Conservation (phyloP, 2,329 filamentous ascomycete genomes). For the Scorias spongiosa region DNA sequence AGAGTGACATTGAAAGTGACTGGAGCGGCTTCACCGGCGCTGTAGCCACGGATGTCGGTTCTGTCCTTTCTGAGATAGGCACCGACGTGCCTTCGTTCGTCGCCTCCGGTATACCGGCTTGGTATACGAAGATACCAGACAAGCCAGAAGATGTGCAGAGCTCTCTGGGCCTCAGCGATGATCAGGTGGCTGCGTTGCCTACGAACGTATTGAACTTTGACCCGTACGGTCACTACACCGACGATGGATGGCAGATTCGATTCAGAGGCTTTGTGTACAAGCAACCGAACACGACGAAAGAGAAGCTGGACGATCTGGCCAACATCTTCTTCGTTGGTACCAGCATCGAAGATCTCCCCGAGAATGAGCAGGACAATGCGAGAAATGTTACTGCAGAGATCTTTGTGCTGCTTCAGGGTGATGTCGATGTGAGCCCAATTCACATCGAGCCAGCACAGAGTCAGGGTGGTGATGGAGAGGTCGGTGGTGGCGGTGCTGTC, state of each 20-base stretch:
- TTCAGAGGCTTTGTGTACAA: constrained; percentile 75
- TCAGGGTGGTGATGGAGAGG: constrained; percentile 36
- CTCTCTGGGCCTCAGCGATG: constrained; percentile 43
- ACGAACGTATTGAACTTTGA: constrained; percentile 59
- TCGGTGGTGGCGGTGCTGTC: constrained; percentile 34
- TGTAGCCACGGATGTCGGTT: constrained; percentile 27
- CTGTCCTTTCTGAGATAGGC: constrained; percentile 33
- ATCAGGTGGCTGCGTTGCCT: constrained; percentile 45
- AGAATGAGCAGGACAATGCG: constrained; percentile 48
- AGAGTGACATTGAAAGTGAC: neutral
- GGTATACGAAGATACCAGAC: constrained; percentile 51
- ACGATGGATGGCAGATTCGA: constrained; percentile 60
- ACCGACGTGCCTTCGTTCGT: constrained; percentile 45
- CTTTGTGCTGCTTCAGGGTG: constrained; percentile 57
- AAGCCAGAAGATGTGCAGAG: constrained; percentile 38
- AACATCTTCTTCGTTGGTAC: constrained; percentile 56
- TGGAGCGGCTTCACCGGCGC: constrained; percentile 34
- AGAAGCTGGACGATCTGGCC: constrained; percentile 52
- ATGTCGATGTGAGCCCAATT: constrained; percentile 45
- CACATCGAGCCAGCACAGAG: constrained; percentile 43
- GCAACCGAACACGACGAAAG: constrained; percentile 50
- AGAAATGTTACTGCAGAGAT: constrained; percentile 60
- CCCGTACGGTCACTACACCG: constrained; percentile 57
- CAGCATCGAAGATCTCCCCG: constrained; percentile 42
- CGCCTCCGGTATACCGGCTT: constrained; percentile 48